Evolutionary conservation across 2,329 filamentous ascomycete species (phyloP).

Genomic region (Aspergillus novoparasiticus): DNA sequence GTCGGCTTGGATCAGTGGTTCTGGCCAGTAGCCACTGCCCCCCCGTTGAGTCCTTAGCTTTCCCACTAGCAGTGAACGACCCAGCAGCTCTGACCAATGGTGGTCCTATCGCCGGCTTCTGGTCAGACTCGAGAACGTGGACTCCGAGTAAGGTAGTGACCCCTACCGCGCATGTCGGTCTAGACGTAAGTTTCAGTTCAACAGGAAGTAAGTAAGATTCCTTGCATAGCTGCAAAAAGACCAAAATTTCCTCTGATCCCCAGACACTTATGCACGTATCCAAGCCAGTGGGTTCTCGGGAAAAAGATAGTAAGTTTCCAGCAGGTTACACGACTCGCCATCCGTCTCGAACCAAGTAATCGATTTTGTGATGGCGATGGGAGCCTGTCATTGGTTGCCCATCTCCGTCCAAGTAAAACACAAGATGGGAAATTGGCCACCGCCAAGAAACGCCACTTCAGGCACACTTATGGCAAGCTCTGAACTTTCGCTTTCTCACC

Average conservation of each 20-base stretch:
- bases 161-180: neutral
- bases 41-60: neutral
- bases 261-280: neutral
- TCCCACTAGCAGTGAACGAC: neutral
- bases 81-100: neutral
- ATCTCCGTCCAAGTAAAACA: neutral
- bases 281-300: neutral
- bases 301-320: too few relatives aligned
- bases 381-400: neutral
- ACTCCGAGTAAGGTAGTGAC: neutral
- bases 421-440: constrained; percentile 14
- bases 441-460: constrained; percentile 24
- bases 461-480: constrained; percentile 13
- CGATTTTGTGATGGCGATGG: neutral
- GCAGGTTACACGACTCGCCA: too few relatives aligned
- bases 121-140: neutral
- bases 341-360: too few relatives aligned
- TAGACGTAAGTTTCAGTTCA: neutral
- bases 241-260: too few relatives aligned
- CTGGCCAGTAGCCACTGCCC: neutral
- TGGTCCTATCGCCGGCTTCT: neutral
- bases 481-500: neutral
- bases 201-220: too few relatives aligned
- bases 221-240: neutral
- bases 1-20: neutral